Evolutionary conservation across 352 stramenopile genomes (phyloP).

Genomic region (Pythium rhizo-oryzae): DNA sequence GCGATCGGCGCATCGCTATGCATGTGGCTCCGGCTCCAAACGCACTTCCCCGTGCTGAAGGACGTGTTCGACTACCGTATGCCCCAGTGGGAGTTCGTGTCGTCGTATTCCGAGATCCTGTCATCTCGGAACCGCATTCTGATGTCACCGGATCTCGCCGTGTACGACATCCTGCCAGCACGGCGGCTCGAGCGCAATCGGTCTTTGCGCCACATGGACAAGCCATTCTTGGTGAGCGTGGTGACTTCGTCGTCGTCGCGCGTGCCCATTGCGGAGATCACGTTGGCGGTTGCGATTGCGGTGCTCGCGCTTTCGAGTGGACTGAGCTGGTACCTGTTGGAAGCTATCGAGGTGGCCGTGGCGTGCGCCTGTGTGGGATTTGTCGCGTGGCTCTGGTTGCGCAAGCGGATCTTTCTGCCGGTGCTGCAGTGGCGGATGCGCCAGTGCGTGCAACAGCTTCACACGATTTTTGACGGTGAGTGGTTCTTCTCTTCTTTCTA

Average conservation of each 20-base stretch:
- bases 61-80: conserved; percentile 38
- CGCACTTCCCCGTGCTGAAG: conserved; percentile 30
- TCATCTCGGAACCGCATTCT: conserved; percentile 25
- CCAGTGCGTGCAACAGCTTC: conserved; percentile 40
- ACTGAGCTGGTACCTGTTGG: background rate
- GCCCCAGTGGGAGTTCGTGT: conserved; percentile 35
- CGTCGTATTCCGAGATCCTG: conserved; percentile 25
- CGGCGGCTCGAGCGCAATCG: conserved; percentile 45
- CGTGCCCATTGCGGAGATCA: conserved; percentile 25
- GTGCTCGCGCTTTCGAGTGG: background rate
- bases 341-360: conserved; percentile 1
- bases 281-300: background rate
- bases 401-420: conserved; percentile 27
- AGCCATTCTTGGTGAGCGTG: conserved; percentile 64
- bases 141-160: conserved; percentile 23
- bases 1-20: conserved; percentile 22
- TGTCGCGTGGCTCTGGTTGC: conserved; percentile 26
- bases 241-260: conserved; percentile 50
- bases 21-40: conserved; percentile 27
- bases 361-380: conserved; percentile 15
- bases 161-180: conserved; percentile 35
- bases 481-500: background rate
- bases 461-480: conserved; percentile 50
- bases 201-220: conserved; percentile 51
- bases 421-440: conserved; percentile 39